Conservation (phyloP, 164 flowering plant genomes). For the Aristolochia fimbriata region DNA sequence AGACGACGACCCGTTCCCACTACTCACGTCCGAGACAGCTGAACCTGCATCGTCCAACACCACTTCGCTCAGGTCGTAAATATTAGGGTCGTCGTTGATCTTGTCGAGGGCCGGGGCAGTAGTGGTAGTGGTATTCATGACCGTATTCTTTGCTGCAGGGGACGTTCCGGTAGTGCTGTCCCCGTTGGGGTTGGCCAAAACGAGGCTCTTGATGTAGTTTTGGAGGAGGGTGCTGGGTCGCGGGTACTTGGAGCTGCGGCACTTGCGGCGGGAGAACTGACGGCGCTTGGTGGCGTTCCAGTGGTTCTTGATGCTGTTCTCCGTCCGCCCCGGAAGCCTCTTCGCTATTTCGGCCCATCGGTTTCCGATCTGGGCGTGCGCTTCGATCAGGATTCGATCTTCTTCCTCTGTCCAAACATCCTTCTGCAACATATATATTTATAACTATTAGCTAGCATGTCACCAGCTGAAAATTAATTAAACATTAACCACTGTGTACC, state of each 20-base stretch:
- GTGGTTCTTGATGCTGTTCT: constrained; percentile 82
- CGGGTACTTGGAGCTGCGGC: constrained; percentile 37
- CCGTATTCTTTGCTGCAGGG: too few relatives aligned
- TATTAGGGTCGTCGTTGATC: background rate
- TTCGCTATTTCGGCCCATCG: constrained; percentile 92
- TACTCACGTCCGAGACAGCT: too few relatives aligned
- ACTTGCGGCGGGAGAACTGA: constrained; percentile 46
- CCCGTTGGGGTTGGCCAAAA: constrained; percentile 1
- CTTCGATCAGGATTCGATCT: constrained; percentile 44
- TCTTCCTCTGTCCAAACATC: constrained; percentile 78
- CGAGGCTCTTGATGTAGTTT: constrained; percentile 64
- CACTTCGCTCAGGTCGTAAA: constrained; percentile 26
- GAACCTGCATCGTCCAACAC: too few relatives aligned
- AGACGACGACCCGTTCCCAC: constrained; percentile 11
- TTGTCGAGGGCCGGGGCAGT: too few relatives aligned
- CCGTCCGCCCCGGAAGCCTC: constrained; percentile 70
- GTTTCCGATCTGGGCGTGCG: constrained; percentile 70
- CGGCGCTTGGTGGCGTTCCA: constrained; percentile 89
- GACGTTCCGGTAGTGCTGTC: too few relatives aligned
- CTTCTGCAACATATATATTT: constrained; percentile 32
- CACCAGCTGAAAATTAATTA: too few relatives aligned
- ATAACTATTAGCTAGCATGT: too few relatives aligned
- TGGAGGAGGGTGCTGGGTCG: constrained; percentile 48
- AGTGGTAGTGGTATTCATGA: too few relatives aligned
- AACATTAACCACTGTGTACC: too few relatives aligned